Conservation (phyloP, 768 basidiomycete species). For the Coprinopsis marcescibilis region DNA sequence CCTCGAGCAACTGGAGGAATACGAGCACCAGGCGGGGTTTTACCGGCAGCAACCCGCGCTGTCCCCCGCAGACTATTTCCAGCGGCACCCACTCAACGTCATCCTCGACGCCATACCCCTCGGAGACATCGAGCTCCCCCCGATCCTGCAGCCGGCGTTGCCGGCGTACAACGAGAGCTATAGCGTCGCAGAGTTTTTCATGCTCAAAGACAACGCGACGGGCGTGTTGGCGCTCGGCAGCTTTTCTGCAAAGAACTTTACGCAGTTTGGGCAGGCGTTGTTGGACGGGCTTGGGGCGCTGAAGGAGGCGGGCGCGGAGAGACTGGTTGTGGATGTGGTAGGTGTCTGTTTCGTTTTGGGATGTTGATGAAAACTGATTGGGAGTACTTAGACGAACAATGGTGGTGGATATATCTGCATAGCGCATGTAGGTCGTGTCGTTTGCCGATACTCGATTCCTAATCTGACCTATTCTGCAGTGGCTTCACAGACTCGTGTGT, state of each 20-base stretch:
- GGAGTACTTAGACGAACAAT: conserved; percentile 37
- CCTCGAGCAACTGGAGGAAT: conserved; percentile 10
- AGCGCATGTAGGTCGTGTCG: conserved; percentile 40
- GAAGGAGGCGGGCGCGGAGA: conserved; percentile 41
- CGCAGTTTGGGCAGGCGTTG: conserved; percentile 35
- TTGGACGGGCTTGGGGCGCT: conserved; percentile 42
- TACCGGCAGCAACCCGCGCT: conserved; percentile 37
- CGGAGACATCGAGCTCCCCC: conserved; percentile 39
- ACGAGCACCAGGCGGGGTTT: conserved; percentile 23
- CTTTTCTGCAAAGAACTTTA: conserved; percentile 43
- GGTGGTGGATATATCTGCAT: conserved; percentile 56
- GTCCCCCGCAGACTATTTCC: conserved; percentile 20
- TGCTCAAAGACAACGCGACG: conserved; percentile 46
- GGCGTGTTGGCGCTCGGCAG: conserved; percentile 55
- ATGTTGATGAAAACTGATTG: neutral
- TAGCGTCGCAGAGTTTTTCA: conserved; percentile 49
- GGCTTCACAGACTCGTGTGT: conserved; percentile 41
- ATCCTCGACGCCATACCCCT: conserved; percentile 41
- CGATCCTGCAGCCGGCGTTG: conserved; percentile 30
- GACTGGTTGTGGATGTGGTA: conserved; percentile 55
- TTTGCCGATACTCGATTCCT: neutral
- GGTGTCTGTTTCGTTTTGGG: conserved; percentile 14
- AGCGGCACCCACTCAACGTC: conserved; percentile 41
- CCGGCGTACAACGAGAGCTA: conserved; percentile 38
- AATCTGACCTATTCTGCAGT: conserved; percentile 22